A percentile compares a stretch with the other conserved stretches of the same genome.
These are phyloP conservation scores for Emmonsia crescens DNA, from an alignment of 2,329 filamentous ascomycete genomes.

Conservation along the genomic window DNA sequence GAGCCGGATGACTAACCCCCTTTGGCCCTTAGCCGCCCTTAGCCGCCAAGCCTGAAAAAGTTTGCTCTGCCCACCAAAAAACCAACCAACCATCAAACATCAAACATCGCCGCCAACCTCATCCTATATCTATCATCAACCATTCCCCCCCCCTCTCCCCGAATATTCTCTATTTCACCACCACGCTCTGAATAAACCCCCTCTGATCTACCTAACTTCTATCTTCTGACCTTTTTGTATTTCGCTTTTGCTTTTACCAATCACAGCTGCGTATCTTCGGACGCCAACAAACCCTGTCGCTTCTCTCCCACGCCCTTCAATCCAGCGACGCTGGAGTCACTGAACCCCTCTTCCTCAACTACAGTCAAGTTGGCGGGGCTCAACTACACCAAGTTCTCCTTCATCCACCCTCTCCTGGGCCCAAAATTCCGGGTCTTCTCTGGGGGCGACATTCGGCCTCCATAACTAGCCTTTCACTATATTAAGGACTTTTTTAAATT, in stretches of 20 bases:
- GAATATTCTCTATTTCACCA: too few species aligned
- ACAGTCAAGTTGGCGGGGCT: conserved; percentile 92
- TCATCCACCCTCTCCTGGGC: conserved; percentile 80
- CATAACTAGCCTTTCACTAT: conserved; percentile 59
- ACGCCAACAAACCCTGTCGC: background rate
- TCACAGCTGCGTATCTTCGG: background rate
- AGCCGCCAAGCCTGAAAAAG: background rate
- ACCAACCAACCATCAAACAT: background rate
- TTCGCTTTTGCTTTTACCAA: background rate
- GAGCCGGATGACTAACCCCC: background rate
- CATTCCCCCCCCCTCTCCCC: too few species aligned
- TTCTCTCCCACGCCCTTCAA: conserved; percentile 7
- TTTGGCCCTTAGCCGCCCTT: background rate
- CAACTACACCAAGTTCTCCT: conserved; percentile 59
- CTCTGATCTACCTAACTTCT: background rate
- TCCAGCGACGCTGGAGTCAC: conserved; percentile 31
- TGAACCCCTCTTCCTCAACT: conserved; percentile 30
- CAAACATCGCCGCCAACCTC: too few species aligned
- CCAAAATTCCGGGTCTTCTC: conserved; percentile 88
- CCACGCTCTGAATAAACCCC: too few species aligned
- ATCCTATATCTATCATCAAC: background rate
- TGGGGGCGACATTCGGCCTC: conserved; percentile 94
- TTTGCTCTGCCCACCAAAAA: background rate
- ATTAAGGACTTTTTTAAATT: conserved; percentile 25
- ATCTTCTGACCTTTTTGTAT: background rate